These are phyloP conservation scores for Alternaria sp. DNA, from an alignment of 2,329 filamentous ascomycete species.

Conservation along the genomic window DNA sequence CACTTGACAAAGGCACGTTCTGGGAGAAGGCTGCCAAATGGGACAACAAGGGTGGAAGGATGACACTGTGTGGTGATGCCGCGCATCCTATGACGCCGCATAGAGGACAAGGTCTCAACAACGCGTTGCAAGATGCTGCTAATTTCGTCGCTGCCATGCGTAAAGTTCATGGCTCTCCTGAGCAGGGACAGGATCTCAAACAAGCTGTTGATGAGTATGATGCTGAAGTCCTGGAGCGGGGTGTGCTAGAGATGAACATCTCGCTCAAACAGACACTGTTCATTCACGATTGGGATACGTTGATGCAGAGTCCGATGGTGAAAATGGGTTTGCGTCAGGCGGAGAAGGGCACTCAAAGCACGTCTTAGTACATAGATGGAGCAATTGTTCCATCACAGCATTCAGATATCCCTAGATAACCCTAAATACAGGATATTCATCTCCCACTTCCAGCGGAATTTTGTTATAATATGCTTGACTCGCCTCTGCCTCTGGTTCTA, in stretches of 20 bases:
- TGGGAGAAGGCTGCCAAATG: slow-evolving; percentile 43
- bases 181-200: slow-evolving; percentile 4
- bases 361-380: not conserved
- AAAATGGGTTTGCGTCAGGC: slow-evolving; percentile 30
- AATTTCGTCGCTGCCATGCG: slow-evolving; percentile 28
- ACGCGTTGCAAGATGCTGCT: slow-evolving; percentile 44
- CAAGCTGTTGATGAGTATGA: slow-evolving; percentile 41
- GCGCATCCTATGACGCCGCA: slow-evolving; percentile 53
- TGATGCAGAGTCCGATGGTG: slow-evolving; percentile 40
- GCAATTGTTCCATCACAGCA: too few species aligned
- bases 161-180: not conserved
- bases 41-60: slow-evolving; percentile 42
- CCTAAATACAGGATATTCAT: not conserved
- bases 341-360: not conserved
- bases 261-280: slow-evolving; percentile 49
- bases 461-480: not conserved
- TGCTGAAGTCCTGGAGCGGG: slow-evolving; percentile 49
- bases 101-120: slow-evolving; percentile 49
- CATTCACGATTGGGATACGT: slow-evolving; percentile 53
- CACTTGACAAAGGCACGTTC: slow-evolving; percentile 41
- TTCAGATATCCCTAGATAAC: not conserved
- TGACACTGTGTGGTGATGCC: slow-evolving; percentile 50
- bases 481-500: not conserved
- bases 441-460: not conserved
- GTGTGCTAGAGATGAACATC: slow-evolving; percentile 55